A percentile compares a stretch with the other conserved stretches of the same genome.
phyloP scores from a whole-genome alignment of 2,329 filamentous ascomycete genomes.

The Fusarium newnesense region DNA sequence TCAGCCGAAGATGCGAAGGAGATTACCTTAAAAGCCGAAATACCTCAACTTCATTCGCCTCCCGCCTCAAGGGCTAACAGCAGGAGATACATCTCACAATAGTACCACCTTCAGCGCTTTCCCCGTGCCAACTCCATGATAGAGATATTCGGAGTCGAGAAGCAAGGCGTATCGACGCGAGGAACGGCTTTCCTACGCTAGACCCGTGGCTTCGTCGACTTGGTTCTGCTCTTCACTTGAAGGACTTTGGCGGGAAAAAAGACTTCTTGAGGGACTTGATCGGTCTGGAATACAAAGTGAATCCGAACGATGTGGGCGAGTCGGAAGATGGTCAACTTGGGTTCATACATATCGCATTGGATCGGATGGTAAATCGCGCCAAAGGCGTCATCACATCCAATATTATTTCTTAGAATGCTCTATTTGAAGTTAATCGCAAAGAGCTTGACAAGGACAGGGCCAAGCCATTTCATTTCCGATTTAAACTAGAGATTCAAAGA shows the following conservation, averaged over 20 bases:
- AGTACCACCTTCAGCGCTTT: background rate
- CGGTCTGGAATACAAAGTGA: background rate
- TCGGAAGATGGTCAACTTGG: background rate
- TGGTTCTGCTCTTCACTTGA: background rate
- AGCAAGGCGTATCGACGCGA: background rate
- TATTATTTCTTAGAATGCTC: background rate
- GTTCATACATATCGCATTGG: background rate
- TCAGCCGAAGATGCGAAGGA: background rate
- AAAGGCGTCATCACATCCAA: background rate
- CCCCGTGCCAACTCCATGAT: background rate
- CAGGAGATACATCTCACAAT: background rate
- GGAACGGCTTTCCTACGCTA: background rate
- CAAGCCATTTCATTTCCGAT: too few species aligned
- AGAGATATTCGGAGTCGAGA: background rate
- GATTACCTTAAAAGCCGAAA: background rate
- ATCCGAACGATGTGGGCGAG: background rate
- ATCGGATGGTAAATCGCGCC: background rate
- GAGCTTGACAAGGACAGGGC: background rate
- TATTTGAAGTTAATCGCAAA: background rate
- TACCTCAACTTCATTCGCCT: background rate
- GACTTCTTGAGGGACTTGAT: background rate
- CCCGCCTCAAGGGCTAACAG: background rate
- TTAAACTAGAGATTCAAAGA: too few species aligned
- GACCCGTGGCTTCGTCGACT: background rate
- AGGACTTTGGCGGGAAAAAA: background rate